Percentiles rank a stretch among this genome's conserved stretches.
Conservation (phyloP, 2,329 filamentous ascomycete species). For the Grosmannia serpens region DNA sequence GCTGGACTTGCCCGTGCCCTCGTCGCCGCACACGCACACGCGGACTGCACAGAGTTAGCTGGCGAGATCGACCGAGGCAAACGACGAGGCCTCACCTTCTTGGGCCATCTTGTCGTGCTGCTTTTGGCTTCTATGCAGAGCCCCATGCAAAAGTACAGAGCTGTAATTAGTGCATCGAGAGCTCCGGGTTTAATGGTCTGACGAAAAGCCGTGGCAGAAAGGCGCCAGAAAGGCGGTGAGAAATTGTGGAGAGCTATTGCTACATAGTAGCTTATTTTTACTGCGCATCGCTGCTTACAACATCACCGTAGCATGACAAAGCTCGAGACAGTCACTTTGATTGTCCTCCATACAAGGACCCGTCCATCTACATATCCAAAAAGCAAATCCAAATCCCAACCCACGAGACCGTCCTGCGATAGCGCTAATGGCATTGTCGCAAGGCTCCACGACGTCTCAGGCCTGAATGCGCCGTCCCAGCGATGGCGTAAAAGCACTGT, state of each 20-base stretch:
- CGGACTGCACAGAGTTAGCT: conserved; percentile 43
- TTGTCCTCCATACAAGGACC: no score
- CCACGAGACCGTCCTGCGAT: conserved; percentile 14
- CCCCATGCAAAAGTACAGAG: no score
- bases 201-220: no score
- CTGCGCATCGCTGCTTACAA: no score
- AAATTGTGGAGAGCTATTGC: no score
- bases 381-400: not conserved
- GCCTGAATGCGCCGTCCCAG: conserved; percentile 28
- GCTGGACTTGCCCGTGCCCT: conserved; percentile 88
- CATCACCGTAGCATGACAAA: no score
- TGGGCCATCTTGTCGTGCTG: not conserved
- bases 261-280: no score
- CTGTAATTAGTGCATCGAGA: no score
- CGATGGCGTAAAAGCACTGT: conserved; percentile 47
- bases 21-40: conserved; percentile 93
- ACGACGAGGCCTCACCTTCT: not conserved
- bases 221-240: no score
- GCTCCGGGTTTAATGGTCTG: no score
- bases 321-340: no score
- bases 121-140: not conserved
- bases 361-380: not conserved
- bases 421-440: conserved; percentile 15
- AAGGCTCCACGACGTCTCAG: conserved; percentile 10
- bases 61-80: not conserved